Evolutionary conservation across 768 basidiomycete species (phyloP).

Genomic region (Hydnomerulius pinastri): DNA sequence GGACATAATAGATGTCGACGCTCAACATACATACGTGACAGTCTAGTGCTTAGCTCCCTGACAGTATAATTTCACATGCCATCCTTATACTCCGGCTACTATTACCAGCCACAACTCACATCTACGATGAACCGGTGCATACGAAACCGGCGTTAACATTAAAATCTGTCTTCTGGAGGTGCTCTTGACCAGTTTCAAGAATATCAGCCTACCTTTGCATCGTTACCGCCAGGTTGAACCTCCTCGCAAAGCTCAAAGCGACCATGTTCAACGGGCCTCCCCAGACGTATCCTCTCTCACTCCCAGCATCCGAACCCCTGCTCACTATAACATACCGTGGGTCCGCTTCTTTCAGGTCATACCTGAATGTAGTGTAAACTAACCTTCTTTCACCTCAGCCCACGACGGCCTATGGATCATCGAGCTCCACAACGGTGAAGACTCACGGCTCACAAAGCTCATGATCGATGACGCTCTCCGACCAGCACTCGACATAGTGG

Average conservation of each 20-base stretch:
- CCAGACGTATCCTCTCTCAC: conserved; percentile 47
- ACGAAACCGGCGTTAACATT: too few relatives aligned
- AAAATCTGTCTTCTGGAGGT: too few relatives aligned
- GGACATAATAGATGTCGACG: too few relatives aligned
- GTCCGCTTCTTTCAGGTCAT: conserved; percentile 18
- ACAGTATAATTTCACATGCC: too few relatives aligned
- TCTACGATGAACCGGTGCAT: too few relatives aligned
- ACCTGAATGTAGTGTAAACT: background rate
- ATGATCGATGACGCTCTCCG: conserved; percentile 62
- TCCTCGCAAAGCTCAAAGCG: background rate
- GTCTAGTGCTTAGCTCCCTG: too few relatives aligned
- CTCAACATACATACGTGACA: too few relatives aligned
- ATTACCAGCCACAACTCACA: too few relatives aligned
- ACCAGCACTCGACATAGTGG: conserved; percentile 73
- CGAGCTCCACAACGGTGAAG: conserved; percentile 77
- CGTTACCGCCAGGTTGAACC: background rate
- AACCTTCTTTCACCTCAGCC: conserved; percentile 39
- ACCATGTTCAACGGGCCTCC: background rate
- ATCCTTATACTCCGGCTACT: too few relatives aligned
- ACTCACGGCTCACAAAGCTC: conserved; percentile 63
- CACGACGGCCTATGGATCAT: conserved; percentile 69
- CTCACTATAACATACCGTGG: conserved; percentile 71
- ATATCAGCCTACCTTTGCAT: too few relatives aligned
- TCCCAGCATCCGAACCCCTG: conserved; percentile 53
- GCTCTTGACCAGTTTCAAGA: too few relatives aligned